Evolutionary conservation across 306 rosid species (phyloP), one percentile per base, ranked within the genome.

Genomic region (Corylus heterophylla): DNA sequence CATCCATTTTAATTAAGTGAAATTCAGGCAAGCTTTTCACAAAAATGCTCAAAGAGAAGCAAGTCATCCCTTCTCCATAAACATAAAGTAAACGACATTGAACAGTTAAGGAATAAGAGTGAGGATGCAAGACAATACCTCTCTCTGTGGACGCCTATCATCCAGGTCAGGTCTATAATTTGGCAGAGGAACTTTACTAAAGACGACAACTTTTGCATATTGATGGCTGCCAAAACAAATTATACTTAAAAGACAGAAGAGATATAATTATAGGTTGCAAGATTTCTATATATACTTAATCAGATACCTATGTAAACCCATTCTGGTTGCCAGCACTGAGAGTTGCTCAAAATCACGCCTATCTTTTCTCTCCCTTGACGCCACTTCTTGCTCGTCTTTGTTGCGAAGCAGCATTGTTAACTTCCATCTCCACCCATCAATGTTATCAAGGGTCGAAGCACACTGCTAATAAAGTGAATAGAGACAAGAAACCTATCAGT

Each of bases 391-490:
- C 76, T 89, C 92, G 0, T 85, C 88, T 59, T 85, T 80, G 85
- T 87, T 88, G 56, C 96, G 96, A 35, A 91, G 90, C 81, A 93
- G 91, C 93, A 89, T 88, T 25, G 99, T 91, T 39, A 95, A 86
- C 87, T 91, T 95, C 97, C 97, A 91, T 81, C 92, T 91, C 99
- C 99, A 95, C 27, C 88, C 97, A 51, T 95, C 98, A 50, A 95
- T 80, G 83, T 95, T 93, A 4, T 95, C 99, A 35, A 88, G 86
- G 17, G 96, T 84, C 47, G 98, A 88, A 49, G 86, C 92, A 47
- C 90, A 75, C 96, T 95, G 81, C 22, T 44, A 84, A 76, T 54
- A 82, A 82, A 76, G 70, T 44, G 66, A 58, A 77, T 54, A 76
- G 67, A 35, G 35, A 59, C 35, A 73, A 72, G 72, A 17, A 14